These are phyloP conservation scores for Starmerella ratchasimensis DNA, from an alignment of 805 yeast species.

Conservation along the genomic window DNA sequence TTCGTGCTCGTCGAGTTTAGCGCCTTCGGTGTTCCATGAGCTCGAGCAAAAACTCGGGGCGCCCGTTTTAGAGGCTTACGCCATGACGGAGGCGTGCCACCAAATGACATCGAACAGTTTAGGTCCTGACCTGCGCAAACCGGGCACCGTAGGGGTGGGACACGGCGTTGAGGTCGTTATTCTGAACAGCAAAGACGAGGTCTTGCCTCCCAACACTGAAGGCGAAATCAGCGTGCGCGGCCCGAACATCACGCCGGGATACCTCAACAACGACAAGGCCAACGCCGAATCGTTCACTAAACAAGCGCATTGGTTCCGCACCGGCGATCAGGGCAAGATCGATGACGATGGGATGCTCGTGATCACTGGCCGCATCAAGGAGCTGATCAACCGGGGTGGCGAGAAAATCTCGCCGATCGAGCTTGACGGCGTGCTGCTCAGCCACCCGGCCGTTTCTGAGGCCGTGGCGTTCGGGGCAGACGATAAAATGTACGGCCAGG, in stretches of 20 bases:
- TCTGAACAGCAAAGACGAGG: slow-evolving; percentile 37
- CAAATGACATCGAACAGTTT: slow-evolving; percentile 62
- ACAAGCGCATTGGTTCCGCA: slow-evolving; percentile 44
- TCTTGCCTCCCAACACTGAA: slow-evolving; percentile 36
- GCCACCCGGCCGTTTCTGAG: slow-evolving; percentile 49
- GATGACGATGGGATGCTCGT: slow-evolving; percentile 46
- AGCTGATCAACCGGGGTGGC: slow-evolving; percentile 63
- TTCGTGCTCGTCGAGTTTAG: slow-evolving; percentile 59
- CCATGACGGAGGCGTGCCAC: slow-evolving; percentile 73
- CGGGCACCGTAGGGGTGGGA: slow-evolving; percentile 64
- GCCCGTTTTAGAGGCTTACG: slow-evolving; percentile 65
- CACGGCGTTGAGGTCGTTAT: slow-evolving; percentile 54
- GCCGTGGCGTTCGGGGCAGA: slow-evolving; percentile 60
- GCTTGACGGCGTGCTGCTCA: slow-evolving; percentile 46
- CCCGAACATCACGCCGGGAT: slow-evolving; percentile 55
- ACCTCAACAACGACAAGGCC: slow-evolving; percentile 58
- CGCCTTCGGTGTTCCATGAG: slow-evolving; percentile 47
- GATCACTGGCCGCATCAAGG: slow-evolving; percentile 60
- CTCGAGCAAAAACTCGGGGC: slow-evolving; percentile 46
- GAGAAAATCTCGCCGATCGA: slow-evolving; percentile 67
- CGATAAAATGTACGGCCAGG: slow-evolving; percentile 57
- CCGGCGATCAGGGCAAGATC: slow-evolving; percentile 63
- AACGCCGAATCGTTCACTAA: slow-evolving; percentile 52
- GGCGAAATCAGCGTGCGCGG: slow-evolving; percentile 66
- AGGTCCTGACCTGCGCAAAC: slow-evolving; percentile 50